Evolutionary conservation across 2,329 filamentous ascomycete genomes (phyloP), one percentile per base, ranked within the genome.

Genomic region (Phaeosphaeriaceae sp.): DNA sequence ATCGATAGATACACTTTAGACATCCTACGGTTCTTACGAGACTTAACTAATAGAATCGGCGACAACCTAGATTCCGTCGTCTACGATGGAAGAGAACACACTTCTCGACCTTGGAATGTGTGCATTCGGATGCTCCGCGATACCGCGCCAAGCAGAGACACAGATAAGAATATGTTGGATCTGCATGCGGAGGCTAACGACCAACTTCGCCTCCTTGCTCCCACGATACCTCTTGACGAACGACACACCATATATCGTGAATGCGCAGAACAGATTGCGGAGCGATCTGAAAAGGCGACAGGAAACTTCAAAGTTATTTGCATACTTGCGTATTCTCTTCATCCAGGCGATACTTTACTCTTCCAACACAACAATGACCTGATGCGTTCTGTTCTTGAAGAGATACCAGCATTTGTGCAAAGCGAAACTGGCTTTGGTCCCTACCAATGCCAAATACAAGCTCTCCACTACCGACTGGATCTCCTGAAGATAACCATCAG

Each of bases 111-210:
- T 2, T 77, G 82, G 58, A 78, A 79, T 36, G 67, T 86, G 13
- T 85, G 81, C 50, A 77, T 93, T 42, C 83, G 88, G 18, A 73
- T 95, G 15, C 80, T 94, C 34, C 85, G 88, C 52, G 87, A 92
- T 61, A 86, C 88, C 3, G 87, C 86, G 0, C 79, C 84, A 76
- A 16, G 72, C 35, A 60, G 50, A 79, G 7, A 79, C 82, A 78
- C 79, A 4, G 79, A 82, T 7, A 79, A 85, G 42, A 81, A 83
- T 7, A 79, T 84, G 59, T 78, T 81, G 2, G 82, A 86, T 13
- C 76, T 92, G 13, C 86, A 90, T 56, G 73, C 77, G 3, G 85
- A 87, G 57, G 87, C 87, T 6, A 79, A 80, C 38, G 74, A 79
- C 6, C 85, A 87, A 57, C 77, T 94, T 17, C 79, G 76, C 36